Percentiles rank a stretch among this genome's conserved stretches.
These are phyloP conservation scores for Solanum pinnatisectum DNA, from an alignment of 257 asterid species.

Conservation along the genomic window DNA sequence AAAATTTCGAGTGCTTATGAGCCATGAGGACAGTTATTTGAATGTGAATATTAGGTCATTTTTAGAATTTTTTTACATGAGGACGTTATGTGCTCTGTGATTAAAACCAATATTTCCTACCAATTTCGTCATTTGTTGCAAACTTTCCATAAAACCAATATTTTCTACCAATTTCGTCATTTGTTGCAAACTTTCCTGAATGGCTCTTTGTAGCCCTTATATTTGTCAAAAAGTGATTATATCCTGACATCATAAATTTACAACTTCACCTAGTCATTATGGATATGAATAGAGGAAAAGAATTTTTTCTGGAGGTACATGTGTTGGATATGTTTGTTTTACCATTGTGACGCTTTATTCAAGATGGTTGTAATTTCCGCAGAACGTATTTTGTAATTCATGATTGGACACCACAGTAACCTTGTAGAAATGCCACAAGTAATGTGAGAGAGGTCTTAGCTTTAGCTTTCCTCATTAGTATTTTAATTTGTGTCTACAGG, in stretches of 20 bases:
- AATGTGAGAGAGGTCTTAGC: background rate
- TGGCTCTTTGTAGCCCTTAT: background rate
- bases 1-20: background rate
- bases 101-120: background rate
- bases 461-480: background rate
- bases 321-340: background rate
- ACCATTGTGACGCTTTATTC: background rate
- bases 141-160: background rate
- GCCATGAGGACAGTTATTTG: background rate
- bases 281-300: background rate
- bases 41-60: background rate
- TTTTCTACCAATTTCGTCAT: background rate
- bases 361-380: background rate
- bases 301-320: background rate
- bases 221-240: background rate
- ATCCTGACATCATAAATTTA: background rate
- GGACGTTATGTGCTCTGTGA: background rate
- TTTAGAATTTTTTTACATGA: background rate
- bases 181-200: background rate
- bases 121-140: background rate
- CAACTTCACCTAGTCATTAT: background rate
- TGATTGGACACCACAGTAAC: background rate
- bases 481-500: conserved; percentile 34
- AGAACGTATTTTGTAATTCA: background rate
- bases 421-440: background rate